phyloP scores from a whole-genome alignment of 2,329 filamentous ascomycete species.

The Trichoderma cornu-damae region DNA sequence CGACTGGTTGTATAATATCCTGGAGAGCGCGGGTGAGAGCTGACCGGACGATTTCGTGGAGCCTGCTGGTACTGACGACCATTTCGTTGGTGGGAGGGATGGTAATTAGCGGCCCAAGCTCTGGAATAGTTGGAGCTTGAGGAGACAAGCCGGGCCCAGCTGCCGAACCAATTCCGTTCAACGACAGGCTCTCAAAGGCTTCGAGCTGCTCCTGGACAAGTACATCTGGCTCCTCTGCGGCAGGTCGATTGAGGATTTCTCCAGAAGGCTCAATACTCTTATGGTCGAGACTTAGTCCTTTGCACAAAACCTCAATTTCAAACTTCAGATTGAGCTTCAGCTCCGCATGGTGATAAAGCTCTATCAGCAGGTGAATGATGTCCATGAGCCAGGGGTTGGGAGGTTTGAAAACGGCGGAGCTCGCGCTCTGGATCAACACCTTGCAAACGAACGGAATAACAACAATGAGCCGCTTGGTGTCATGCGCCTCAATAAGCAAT shows the following conservation, averaged over 20 bases:
- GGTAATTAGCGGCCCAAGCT: conserved; percentile 71
- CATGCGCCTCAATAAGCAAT: conserved; percentile 85
- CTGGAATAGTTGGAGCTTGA: conserved; percentile 74
- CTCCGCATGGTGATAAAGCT: conserved; percentile 88
- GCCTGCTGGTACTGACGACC: conserved; percentile 64
- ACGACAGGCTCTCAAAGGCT: conserved; percentile 73
- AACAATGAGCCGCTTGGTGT: conserved; percentile 83
- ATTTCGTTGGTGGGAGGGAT: conserved; percentile 78
- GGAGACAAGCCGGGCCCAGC: conserved; percentile 71
- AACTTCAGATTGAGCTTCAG: conserved; percentile 97
- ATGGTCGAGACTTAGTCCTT: conserved; percentile 84
- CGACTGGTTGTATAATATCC: conserved; percentile 95
- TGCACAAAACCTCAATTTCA: conserved; percentile 96
- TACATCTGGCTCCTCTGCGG: conserved; percentile 58
- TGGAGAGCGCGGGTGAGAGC: conserved; percentile 86
- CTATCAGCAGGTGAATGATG: conserved; percentile 82
- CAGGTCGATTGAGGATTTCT: conserved; percentile 72
- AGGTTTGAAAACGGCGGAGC: conserved; percentile 83
- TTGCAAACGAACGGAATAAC: conserved; percentile 98
- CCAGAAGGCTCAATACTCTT: conserved; percentile 84
- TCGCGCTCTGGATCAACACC: conserved; percentile 76
- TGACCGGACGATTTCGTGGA: conserved; percentile 72
- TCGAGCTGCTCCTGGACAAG: conserved; percentile 65
- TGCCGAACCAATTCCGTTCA: conserved; percentile 66
- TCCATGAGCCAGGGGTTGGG: conserved; percentile 99